Base-by-base conservation (phyloP, 1,284 basidiomycete species). In the Sphagnurus paluster region DNA sequence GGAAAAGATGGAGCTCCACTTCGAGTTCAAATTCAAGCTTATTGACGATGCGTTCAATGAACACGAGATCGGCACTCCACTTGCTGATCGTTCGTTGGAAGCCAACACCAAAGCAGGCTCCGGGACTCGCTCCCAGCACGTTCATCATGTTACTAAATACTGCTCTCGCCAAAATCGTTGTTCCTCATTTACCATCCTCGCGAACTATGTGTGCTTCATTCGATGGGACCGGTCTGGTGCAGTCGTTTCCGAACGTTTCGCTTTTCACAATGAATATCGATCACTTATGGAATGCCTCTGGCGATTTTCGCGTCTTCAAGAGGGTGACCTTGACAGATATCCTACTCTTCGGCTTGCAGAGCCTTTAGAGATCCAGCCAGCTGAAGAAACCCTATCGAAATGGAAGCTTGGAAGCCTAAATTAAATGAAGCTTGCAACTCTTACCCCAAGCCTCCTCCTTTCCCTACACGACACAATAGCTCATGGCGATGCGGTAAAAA, bases 261-360 rank as follows among this genome's bases (percentile, higher is more conserved):
- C 57, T 35, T 56, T 44, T 34, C 17, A 24, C 1, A 8, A 41
- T 7, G 24, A 58, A 3, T 52, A 49, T 8, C 16, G 24, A 1
- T 14, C 25, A 1, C 45, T 59, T 4, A 19, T 42, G 11, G 37
- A 57, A 1, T 60, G 58, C 37, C 43, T 63, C 9, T 56, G 51
- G 55, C 44, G 44, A 2, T 58, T 59, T 30, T 41, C 48, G 0
- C 49, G 50, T 30, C 37, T 52, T 10, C 34, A 32, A 7, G 16
- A 17, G 10, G 39, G 3, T 8, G n/a, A 39, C 7, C 45, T 45
- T 6, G 59, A 58, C 3, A 16, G 38, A 2, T 56, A 63, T 32
- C 36, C 54, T 9, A 57, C 56, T 3, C 50, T 59, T 5, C 41
- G 37, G 2, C 4, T 21, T 11, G 48, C 50, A 9, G 46, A 14